Evolutionary conservation across 768 basidiomycete genomes (phyloP), one percentile per base, ranked within the genome.

Genomic region (Tulasnella sp.): DNA sequence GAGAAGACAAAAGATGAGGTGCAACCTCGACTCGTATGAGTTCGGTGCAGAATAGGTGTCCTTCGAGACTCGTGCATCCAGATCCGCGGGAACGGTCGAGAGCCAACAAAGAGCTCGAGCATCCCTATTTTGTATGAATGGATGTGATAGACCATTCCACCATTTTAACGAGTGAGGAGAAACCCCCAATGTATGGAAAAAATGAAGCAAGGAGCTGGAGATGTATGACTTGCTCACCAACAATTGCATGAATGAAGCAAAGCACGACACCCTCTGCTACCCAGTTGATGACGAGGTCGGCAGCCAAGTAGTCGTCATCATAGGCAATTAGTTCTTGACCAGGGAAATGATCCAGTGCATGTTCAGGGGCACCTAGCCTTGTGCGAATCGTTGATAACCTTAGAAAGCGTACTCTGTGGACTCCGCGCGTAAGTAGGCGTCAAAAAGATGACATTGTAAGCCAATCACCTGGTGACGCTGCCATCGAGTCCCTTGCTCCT

Each of bases 211-310:
- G 16, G 25, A 22, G 25, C 29, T 6, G 45, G 37, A 47, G 29
- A 24, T 32, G 24, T 34, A 32, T 24, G 4, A 7, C 32, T 13
- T 34, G 44, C 62, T 84, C 72, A 71, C 89, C 85, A 54, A 77
- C 76, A 28, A 78, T 77, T 35, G 87, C 86, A 60, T 91, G 87
- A 43, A 89, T 76, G 69, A 91, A 91, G 64, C 87, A 89, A 29
- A 91, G 71, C 53, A 89, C 83, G 61, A 91, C 76, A 53, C 79
- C 82, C 55, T 89, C 83, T 13, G 84, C 83, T 44, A 84, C 86
- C 77, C 80, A 84, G 65, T 88, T 91, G 62, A 88, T 83, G 60
- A 89, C 86, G 60, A 91, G 78, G 66, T 91, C 86, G 54, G 85
- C 81, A 4, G 80, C 79, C 77, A 89, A 81, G 64, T 88, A 90